Percentiles rank a stretch among this genome's conserved stretches.
These are phyloP conservation scores for Ophiosphaerella narmari DNA, from an alignment of 2,329 filamentous ascomycete genomes.

Conservation along the genomic window DNA sequence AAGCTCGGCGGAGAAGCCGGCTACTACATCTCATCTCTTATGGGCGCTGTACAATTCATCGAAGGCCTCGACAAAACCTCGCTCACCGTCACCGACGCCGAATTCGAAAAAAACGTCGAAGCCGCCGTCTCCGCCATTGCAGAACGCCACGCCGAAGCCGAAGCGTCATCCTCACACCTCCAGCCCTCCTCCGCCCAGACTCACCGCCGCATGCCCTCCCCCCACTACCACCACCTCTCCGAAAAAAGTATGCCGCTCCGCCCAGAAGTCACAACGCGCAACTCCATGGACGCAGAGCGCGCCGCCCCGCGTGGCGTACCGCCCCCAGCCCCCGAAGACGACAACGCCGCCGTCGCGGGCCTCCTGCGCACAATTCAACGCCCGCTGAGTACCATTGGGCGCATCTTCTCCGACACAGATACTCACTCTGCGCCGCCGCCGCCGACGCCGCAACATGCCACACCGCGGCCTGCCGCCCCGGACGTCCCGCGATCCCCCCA, in stretches of 20 bases:
- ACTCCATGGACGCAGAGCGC: slow-evolving; percentile 64
- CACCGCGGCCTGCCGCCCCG: slow-evolving; percentile 21
- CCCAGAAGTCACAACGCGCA: slow-evolving; percentile 63
- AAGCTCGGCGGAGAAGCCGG: slow-evolving; percentile 97
- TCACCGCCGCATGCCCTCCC: slow-evolving; percentile 48
- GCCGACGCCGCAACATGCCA: slow-evolving; percentile 52
- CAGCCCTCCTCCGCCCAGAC: slow-evolving; percentile 24
- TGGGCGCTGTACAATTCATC: slow-evolving; percentile 95
- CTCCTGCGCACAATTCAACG: slow-evolving; percentile 88
- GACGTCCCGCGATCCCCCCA: not conserved
- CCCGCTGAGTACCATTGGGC: slow-evolving; percentile 86
- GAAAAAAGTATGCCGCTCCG: slow-evolving; percentile 57
- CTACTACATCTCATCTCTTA: slow-evolving; percentile 95
- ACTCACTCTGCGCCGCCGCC: slow-evolving; percentile 42
- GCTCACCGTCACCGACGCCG: slow-evolving; percentile 89
- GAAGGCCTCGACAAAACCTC: slow-evolving; percentile 95
- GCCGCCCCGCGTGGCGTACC: slow-evolving; percentile 61
- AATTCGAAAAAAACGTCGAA: slow-evolving; percentile 97
- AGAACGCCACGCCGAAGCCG: slow-evolving; percentile 69
- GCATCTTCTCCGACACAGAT: slow-evolving; percentile 83
- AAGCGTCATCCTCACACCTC: slow-evolving; percentile 14
- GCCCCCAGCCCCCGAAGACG: slow-evolving; percentile 65
- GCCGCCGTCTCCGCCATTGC: slow-evolving; percentile 93
- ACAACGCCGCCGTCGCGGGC: slow-evolving; percentile 77
- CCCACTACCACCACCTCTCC: slow-evolving; percentile 49